Evolutionary conservation across 495 filamentous ascomycete genomes (phyloP).

Genomic region (Trichoderma orchidacearum): DNA sequence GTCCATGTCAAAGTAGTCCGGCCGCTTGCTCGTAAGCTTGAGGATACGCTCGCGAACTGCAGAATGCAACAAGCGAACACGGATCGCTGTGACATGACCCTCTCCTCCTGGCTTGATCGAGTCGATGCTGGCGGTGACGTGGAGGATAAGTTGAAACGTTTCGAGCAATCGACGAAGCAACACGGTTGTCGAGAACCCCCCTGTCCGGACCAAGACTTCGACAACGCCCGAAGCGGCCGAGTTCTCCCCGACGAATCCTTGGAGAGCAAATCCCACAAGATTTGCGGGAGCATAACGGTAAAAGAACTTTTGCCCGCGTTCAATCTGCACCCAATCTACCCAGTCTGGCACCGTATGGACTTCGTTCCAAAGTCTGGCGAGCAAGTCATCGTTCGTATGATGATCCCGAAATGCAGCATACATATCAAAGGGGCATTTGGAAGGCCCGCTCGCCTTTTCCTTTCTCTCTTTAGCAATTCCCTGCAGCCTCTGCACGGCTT

Average conservation of each 20-base stretch:
- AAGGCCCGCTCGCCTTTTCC: slow-evolving; percentile 2
- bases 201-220: slow-evolving; percentile 57
- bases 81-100: slow-evolving; percentile 49
- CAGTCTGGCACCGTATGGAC: slow-evolving; percentile 51
- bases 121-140: slow-evolving; percentile 23
- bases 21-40: slow-evolving; percentile 33
- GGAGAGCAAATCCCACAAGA: slow-evolving; percentile 18
- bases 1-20: slow-evolving; percentile 47
- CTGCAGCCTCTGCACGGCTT: slow-evolving; percentile 26
- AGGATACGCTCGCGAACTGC: slow-evolving; percentile 49
- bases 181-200: slow-evolving; percentile 55
- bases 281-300: slow-evolving; percentile 55
- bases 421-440: slow-evolving; percentile 16
- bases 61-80: slow-evolving; percentile 54
- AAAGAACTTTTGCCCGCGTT: slow-evolving; percentile 46
- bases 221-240: slow-evolving; percentile 39
- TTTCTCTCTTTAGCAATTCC: slow-evolving; percentile 13
- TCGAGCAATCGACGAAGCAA: slow-evolving; percentile 51
- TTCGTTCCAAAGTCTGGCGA: slow-evolving; percentile 48
- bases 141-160: slow-evolving; percentile 53
- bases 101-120: slow-evolving; percentile 47
- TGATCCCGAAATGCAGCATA: slow-evolving; percentile 26
- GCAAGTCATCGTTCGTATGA: slow-evolving; percentile 24
- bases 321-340: slow-evolving; percentile 67
- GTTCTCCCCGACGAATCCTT: not conserved